Percentiles rank a stretch among this genome's conserved stretches.
Evolutionary conservation across 208 protist genomes (phyloP).

Genomic region (Crithidia fasciculata): DNA sequence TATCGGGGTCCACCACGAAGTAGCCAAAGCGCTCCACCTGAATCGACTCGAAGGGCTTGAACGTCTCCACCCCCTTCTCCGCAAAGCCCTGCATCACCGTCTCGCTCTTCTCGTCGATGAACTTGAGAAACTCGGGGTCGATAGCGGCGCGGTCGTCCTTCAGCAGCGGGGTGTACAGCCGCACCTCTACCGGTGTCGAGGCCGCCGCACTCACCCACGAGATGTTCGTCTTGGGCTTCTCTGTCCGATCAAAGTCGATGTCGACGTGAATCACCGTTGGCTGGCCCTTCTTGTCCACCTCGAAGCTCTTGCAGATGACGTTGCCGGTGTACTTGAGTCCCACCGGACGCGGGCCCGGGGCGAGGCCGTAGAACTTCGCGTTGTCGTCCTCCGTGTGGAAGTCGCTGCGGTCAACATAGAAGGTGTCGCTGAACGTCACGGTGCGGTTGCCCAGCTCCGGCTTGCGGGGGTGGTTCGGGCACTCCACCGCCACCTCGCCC

Average conservation of each 20-base stretch:
- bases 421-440: constrained; percentile 87
- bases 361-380: constrained; percentile 89
- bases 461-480: constrained; percentile 96
- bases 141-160: constrained; percentile 88
- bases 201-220: constrained; percentile 83
- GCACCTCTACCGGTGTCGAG: constrained; percentile 78
- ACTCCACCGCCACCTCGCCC: constrained; percentile 83
- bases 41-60: constrained; percentile 78
- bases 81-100: constrained; percentile 65
- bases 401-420: constrained; percentile 98
- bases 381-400: constrained; percentile 91
- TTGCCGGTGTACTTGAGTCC: constrained; percentile 91
- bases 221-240: constrained; percentile 93
- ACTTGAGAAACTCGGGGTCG: constrained; percentile 87
- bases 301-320: constrained; percentile 83
- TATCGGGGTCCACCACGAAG: constrained; percentile 90
- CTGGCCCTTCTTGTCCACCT: constrained; percentile 71
- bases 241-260: constrained; percentile 85
- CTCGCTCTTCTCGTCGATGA: constrained; percentile 89
- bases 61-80: constrained; percentile 53
- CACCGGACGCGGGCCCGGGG: constrained; percentile 79
- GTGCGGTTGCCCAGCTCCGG: constrained; percentile 76
- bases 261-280: constrained; percentile 81
- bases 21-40: constrained; percentile 94
- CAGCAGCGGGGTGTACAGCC: constrained; percentile 81